Percentiles rank a stretch among this genome's conserved stretches.
Conservation (phyloP, 352 stramenopile species). For the Thraustochytrium sp. region DNA sequence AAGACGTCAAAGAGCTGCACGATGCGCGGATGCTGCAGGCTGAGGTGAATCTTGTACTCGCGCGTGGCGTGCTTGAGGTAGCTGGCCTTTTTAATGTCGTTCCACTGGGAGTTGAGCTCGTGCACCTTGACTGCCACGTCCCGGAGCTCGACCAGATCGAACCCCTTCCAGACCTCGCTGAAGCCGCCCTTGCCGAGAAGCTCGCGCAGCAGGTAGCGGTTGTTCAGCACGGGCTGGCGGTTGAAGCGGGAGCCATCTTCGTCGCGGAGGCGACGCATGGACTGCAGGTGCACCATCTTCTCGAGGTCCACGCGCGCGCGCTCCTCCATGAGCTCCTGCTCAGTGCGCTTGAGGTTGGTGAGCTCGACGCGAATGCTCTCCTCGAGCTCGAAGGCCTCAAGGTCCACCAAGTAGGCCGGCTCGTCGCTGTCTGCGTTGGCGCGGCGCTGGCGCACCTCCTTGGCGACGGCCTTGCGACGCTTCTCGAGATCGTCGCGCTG, state of each 20-base stretch:
- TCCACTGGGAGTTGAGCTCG: conserved; percentile 76
- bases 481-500: conserved; percentile 43
- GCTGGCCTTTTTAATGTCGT: conserved; percentile 74
- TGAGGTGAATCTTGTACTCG: conserved; percentile 81
- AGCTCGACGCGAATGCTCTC: conserved; percentile 43
- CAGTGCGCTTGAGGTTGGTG: conserved; percentile 36
- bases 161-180: conserved; percentile 80
- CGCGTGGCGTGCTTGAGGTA: conserved; percentile 86
- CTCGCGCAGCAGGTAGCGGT: conserved; percentile 71
- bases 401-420: conserved; percentile 20
- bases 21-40: conserved; percentile 72
- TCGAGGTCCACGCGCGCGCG: conserved; percentile 34
- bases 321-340: conserved; percentile 44
- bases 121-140: conserved; percentile 86
- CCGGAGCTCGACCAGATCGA: conserved; percentile 64
- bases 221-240: conserved; percentile 54
- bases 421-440: conserved; percentile 34
- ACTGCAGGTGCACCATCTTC: conserved; percentile 44
- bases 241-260: conserved; percentile 49
- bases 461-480: conserved; percentile 23
- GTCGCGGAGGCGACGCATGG: conserved; percentile 14
- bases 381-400: conserved; percentile 41
- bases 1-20: conserved; percentile 84
- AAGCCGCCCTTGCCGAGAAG: conserved; percentile 84
- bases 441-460: conserved; percentile 27